phyloP scores from a whole-genome alignment of 2,329 filamentous ascomycete genomes.

The Penicillium hordei region DNA sequence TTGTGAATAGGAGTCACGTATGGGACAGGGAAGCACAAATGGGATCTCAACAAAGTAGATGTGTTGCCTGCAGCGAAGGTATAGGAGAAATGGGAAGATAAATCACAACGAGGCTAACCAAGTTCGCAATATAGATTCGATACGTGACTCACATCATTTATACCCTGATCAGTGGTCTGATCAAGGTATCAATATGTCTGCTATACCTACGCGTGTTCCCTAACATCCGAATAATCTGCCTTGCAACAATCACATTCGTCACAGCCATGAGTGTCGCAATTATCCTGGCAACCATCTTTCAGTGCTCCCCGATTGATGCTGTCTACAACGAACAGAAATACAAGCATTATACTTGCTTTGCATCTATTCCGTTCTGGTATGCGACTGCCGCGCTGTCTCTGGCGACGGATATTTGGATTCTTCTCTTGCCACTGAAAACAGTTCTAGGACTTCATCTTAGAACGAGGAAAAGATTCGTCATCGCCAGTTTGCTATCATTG shows the following conservation, averaged over 20 bases:
- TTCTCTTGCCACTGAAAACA: conserved; percentile 7
- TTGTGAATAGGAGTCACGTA: background rate
- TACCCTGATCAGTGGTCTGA: background rate
- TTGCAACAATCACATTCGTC: conserved; percentile 10
- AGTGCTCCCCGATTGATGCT: conserved; percentile 1
- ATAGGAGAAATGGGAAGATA: background rate
- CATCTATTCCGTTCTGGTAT: conserved; percentile 11
- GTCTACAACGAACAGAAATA: background rate
- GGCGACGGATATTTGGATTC: conserved; percentile 14
- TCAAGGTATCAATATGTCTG: background rate
- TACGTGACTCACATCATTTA: background rate
- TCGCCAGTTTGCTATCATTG: background rate
- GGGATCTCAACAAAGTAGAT: background rate
- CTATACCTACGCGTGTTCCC: background rate
- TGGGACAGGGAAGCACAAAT: background rate
- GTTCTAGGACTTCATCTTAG: background rate
- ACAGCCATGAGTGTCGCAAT: conserved; percentile 13
- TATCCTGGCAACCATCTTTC: conserved; percentile 12
- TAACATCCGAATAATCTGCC: conserved; percentile 1
- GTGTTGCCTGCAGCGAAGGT: background rate
- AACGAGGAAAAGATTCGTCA: background rate
- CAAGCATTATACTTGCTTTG: background rate
- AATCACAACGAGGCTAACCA: background rate
- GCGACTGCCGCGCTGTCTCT: conserved; percentile 4
- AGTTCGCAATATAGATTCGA: background rate